Base-by-base conservation (phyloP, 202 grass and related monocot genomes). In the Elaeis oleifera region DNA sequence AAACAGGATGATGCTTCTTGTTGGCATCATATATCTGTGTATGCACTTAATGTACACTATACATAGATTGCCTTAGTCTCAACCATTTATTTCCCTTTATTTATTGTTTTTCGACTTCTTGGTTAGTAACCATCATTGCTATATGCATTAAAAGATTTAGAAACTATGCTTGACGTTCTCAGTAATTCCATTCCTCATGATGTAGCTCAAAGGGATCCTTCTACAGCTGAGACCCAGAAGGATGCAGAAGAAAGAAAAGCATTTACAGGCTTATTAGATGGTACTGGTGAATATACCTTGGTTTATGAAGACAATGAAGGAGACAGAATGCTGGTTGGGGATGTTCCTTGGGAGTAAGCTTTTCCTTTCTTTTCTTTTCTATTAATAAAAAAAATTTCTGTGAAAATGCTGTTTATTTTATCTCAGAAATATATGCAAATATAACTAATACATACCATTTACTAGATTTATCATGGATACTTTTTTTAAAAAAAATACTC, bases 331-430 rank as follows among this genome's bases (percentile, higher is more conserved):
- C 57, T 99, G 18, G 95, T 79, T 59, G 86, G 88, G 9, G 85
- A 94, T 56, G 83, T 89, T 59, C 85, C 95, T 17, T 99, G 95
- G 95, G 79, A 79, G 95, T 99, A 96, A 85, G 83, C 28, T 62
- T 67, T 39, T 51, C 18, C 49, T 27, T 49, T 25, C 39, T 11
- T 39, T 53, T 9, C 14, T 18, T 3, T 26, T 76, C 11, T 29
- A 32, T 59, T 36, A 67, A 44, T 44, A 44, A 44, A 44, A 44
- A 14, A 36, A 36, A 36, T 5, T 11, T 13, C 8, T 44, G 36
- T 14, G 36, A 11, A 26, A 4, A 5, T 53, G 24, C 60, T 15
- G 8, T 71, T 58, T 51, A 18, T 7, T 50, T 23, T 25, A 18
- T 52, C 25, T 21, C 36, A 16, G 2, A 27, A 14, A 49, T 8